Base-by-base conservation (phyloP, 495 filamentous ascomycete species). In the Evansstolkia leycettana region DNA sequence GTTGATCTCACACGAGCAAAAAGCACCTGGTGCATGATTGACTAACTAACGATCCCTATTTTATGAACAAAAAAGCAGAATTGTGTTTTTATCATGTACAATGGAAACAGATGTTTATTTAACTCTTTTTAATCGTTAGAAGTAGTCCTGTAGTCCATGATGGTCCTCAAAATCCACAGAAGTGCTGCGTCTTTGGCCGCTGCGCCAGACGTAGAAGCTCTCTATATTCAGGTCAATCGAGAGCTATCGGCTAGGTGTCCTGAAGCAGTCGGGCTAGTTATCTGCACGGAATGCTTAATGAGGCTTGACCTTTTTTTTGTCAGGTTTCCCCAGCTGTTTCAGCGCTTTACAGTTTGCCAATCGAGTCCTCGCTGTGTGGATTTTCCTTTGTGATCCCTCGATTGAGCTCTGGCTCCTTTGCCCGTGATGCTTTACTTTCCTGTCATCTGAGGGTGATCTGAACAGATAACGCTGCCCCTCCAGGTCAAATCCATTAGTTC, bases 181-280 rank as follows among this genome's bases (percentile, higher is more conserved):
- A 39, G 51, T 53, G 35, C 31, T 51, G 53, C 59, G 42, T 33
- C 13, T 47, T 36, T 57, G 55, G 57, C 55, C 52, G 52, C 51
- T 40, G 31, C 46, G 60, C 40, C 46, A 14, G 14, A 57, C 60
- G 51, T 54, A 59, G 41, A 36, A 52, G 47, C 55, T 54, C 33
- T 33, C 17, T 19, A 11, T 29, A n/a, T n/a, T n/a, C n/a, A n/a
- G 28, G 28, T n/a, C 28, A 5, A 15, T 4, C 11, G 11, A 5
- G 28, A 15, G 20, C 20, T 23, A 29, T 15, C 28, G 4, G 28
- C 4, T 15, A 58, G 42, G 58, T 59, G 56, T 54, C 58, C 52
- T 49, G 44, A 55, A 19, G 31, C 17, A 27, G 11, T 23, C 33
- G 18, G 20, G 34, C 24, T 12, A 19, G 28, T 19, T 13, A 33